These are phyloP conservation scores for Colletotrichum costaricense DNA, from an alignment of 2,329 filamentous ascomycete genomes.

Conservation along the genomic window DNA sequence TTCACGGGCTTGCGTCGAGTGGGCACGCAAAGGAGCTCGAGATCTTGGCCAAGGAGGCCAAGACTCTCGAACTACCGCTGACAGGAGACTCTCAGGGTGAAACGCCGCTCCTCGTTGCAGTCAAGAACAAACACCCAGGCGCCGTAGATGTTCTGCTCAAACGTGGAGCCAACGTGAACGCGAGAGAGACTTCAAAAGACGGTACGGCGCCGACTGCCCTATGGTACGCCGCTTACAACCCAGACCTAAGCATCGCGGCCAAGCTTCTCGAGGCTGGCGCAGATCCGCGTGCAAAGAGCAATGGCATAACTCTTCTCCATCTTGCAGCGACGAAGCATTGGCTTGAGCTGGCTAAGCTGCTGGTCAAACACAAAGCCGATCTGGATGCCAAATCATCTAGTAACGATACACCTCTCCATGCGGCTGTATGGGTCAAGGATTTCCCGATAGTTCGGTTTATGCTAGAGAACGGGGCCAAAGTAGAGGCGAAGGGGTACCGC, in stretches of 20 bases:
- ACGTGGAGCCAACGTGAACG: conserved; percentile 2
- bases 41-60: background rate
- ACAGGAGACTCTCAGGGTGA: background rate
- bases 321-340: conserved; percentile 7
- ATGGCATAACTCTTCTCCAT: conserved; percentile 13
- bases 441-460: conserved; percentile 12
- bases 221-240: conserved; percentile 5
- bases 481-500: background rate
- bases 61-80: conserved; percentile 8
- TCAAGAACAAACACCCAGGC: background rate
- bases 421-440: conserved; percentile 6
- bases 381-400: background rate
- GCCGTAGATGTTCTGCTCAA: conserved; percentile 20
- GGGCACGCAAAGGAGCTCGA: conserved; percentile 10
- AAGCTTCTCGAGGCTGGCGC: conserved; percentile 14
- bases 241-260: background rate
- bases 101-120: conserved; percentile 6
- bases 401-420: conserved; percentile 14
- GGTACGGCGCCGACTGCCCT: background rate
- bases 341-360: background rate
- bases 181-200: conserved; percentile 5
- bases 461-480: conserved; percentile 3
- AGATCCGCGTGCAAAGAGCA: background rate
- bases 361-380: conserved; percentile 6
- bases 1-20: conserved; percentile 7